Base-by-base conservation (phyloP, 2,329 filamentous ascomycete species). In the Pseudogymnoascus sp. region DNA sequence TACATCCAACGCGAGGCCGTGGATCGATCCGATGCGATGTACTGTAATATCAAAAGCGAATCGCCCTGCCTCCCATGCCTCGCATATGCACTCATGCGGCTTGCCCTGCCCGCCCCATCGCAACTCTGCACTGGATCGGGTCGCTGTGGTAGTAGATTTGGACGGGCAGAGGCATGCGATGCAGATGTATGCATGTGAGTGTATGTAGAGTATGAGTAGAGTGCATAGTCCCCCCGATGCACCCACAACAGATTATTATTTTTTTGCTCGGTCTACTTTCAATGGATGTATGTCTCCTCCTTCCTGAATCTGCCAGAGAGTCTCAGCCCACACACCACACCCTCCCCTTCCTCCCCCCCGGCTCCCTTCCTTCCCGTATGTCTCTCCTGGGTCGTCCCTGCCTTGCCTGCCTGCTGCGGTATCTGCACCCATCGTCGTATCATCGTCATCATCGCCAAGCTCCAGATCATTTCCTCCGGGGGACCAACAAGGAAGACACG, bases 1-100 rank as follows among this genome's bases (percentile, higher is more conserved):
- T 52, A 52, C 45, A 52, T 52, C 45, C n/a, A 52, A 52, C 45
- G 25, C 45, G 45, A 52, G 40, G 23, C 45, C 25, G 45, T 52
- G 45, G 43, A 52, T 52, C 43, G 45, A 52, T 52, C 25, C 25
- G 28, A n/a, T 52, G 45, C n/a, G 28, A 8, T 28, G 45, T 11
- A 31, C 9, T 52, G 45, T 11, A 31, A n/a, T 52, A 52, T 52
- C 45, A 52, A 52, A 31, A 31, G 45, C 45, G 45, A 52, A 52
- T 31, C 45, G 45, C 45, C 45, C 25, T 52, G 28, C 8, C 5
- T 16, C 23, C 45, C 45, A 52, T 31, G 45, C 25, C 5, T 31
- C 14, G 25, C 14, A 31, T 31, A 52, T 52, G 45, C 45, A 52
- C 45, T 16, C 9, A 52, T 52, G 45, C 23, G 45, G 45, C 45